phyloP scores from a whole-genome alignment of 148 eudicot genomes.

The Cornus controversa region DNA sequence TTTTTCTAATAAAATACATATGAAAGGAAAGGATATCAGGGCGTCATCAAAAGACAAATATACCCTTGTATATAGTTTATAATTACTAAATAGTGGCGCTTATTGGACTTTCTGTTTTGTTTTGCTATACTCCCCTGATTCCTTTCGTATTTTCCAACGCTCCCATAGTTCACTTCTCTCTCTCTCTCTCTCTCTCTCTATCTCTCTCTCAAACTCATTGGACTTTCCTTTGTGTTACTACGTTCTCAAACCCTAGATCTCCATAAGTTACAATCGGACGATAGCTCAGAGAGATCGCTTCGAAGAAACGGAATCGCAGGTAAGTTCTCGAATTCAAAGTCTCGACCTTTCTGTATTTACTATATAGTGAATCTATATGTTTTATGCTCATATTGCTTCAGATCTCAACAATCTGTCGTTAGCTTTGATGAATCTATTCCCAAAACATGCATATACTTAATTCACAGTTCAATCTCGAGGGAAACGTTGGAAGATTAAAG shows the following conservation, averaged over 20 bases:
- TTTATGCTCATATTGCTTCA: not conserved
- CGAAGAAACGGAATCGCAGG: not conserved
- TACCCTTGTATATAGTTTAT: not conserved
- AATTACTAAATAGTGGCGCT: not conserved
- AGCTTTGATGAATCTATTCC: not conserved
- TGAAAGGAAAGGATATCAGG: too few species aligned
- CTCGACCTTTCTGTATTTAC: not conserved
- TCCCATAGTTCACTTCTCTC: not conserved
- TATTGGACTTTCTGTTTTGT: not conserved
- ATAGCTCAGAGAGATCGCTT: not conserved
- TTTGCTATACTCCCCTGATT: not conserved
- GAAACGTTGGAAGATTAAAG: not conserved
- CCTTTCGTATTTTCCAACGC: too few species aligned
- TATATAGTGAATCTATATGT: not conserved
- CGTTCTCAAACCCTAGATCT: constrained; percentile 11
- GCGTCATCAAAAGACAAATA: not conserved
- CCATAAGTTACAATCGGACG: not conserved
- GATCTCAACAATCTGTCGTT: not conserved
- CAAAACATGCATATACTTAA: not conserved
- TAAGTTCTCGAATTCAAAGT: not conserved
- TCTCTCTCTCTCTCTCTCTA: not conserved
- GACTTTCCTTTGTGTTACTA: too few species aligned
- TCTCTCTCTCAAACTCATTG: not conserved
- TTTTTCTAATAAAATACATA: too few species aligned
- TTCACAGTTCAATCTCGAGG: not conserved